Conservation (phyloP, 352 stramenopile species). For the Pseudoperonospora humuli region DNA sequence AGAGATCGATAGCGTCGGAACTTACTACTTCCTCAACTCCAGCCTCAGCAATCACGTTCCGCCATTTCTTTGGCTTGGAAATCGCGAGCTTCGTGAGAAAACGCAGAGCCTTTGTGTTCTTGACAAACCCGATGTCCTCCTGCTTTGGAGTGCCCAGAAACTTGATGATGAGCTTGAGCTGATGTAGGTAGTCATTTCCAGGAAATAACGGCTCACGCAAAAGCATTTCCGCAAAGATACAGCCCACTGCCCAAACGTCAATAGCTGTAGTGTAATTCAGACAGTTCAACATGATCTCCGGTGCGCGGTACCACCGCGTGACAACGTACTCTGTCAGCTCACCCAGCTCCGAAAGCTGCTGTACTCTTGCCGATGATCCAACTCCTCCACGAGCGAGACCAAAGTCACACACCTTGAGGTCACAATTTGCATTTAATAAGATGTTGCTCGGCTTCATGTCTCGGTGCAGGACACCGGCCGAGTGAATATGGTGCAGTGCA, state of each 20-base stretch:
- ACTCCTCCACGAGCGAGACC: constrained; percentile 57
- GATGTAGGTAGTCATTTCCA: constrained; percentile 78
- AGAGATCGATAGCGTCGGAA: constrained; percentile 44
- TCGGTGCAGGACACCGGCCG: constrained; percentile 76
- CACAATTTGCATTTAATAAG: constrained; percentile 71
- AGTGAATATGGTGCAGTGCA: constrained; percentile 91
- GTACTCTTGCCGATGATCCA: constrained; percentile 9
- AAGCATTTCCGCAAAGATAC: constrained; percentile 98
- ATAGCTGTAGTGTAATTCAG: constrained; percentile 92
- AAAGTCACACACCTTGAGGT: constrained; percentile 79
- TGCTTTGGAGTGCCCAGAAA: constrained; percentile 63
- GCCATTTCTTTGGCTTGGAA: constrained; percentile 67
- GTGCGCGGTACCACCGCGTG: constrained; percentile 82
- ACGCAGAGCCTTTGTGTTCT: constrained; percentile 84
- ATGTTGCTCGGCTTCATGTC: constrained; percentile 84
- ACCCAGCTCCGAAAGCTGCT: constrained; percentile 1
- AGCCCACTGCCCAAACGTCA: constrained; percentile 93
- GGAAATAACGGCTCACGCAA: constrained; percentile 93
- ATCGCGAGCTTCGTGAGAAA: constrained; percentile 82
- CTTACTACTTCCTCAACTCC: constrained; percentile 22
- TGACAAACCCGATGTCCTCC: constrained; percentile 74
- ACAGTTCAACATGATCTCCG: constrained; percentile 93
- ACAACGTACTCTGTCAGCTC: constrained; percentile 65
- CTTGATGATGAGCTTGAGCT: constrained; percentile 78
- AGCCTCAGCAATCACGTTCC: constrained; percentile 43